Evolutionary conservation across 768 basidiomycete genomes (phyloP).

Genomic region (Pseudohyphozyma bogoriensis): DNA sequence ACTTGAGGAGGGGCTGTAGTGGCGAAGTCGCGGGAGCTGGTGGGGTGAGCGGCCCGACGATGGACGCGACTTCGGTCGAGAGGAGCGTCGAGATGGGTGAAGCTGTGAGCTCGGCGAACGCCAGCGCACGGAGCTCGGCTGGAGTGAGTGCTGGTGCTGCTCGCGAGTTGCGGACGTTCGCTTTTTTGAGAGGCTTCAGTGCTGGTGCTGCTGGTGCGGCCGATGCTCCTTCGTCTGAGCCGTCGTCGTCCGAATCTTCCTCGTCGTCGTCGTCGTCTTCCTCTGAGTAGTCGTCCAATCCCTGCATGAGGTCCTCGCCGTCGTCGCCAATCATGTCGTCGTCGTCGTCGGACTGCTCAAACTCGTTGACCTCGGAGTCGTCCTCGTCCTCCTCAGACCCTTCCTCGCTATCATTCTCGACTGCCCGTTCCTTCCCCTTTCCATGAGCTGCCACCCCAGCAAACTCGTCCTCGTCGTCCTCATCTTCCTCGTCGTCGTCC

Average conservation of each 20-base stretch:
- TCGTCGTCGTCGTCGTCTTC: not conserved
- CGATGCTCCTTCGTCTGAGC: too few relatives aligned
- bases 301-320: constrained; percentile 18
- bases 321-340: constrained; percentile 27
- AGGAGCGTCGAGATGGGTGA: constrained; percentile 27
- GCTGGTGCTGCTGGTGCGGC: not conserved
- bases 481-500: not conserved
- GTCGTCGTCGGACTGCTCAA: constrained; percentile 14
- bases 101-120: constrained; percentile 28
- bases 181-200: constrained; percentile 9
- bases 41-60: constrained; percentile 19
- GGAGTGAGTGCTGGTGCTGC: constrained; percentile 15
- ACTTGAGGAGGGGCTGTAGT: constrained; percentile 22
- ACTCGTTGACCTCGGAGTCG: constrained; percentile 10
- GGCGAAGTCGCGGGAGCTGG: constrained; percentile 15
- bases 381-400: constrained; percentile 15
- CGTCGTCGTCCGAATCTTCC: not conserved
- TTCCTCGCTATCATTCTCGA: too few relatives aligned
- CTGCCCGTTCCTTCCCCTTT: too few relatives aligned
- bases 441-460: too few relatives aligned
- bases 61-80: constrained; percentile 10
- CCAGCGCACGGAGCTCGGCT: constrained; percentile 26
- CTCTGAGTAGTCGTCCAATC: not conserved
- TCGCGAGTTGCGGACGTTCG: constrained; percentile 14
- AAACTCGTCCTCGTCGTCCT: constrained; percentile 4